Evolutionary conservation across 2,329 filamentous ascomycete species (phyloP).

Genomic region (Botryotinia narcissicola): DNA sequence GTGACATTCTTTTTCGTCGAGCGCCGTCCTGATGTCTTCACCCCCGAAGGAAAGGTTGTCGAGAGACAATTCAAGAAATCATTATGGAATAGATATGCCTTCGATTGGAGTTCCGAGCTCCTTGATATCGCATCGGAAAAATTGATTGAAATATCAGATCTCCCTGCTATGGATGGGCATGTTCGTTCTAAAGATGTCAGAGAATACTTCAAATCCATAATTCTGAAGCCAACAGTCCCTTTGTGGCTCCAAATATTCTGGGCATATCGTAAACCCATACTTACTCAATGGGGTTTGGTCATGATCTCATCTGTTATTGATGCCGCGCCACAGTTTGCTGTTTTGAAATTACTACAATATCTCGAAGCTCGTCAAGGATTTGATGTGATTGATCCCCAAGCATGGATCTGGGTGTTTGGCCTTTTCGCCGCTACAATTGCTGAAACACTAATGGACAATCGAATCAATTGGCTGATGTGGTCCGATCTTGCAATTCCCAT

Average conservation of each 20-base stretch:
- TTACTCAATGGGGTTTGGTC: constrained; percentile 46
- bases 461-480: constrained; percentile 29
- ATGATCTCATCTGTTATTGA: constrained; percentile 25
- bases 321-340: constrained; percentile 29
- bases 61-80: constrained; percentile 63
- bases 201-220: constrained; percentile 48
- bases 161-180: constrained; percentile 57
- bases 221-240: constrained; percentile 44
- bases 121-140: constrained; percentile 55
- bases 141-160: constrained; percentile 58
- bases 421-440: constrained; percentile 23
- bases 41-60: constrained; percentile 52
- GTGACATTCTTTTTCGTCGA: constrained; percentile 45
- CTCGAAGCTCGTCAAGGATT: constrained; percentile 26
- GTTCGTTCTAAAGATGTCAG: constrained; percentile 50
- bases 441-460: constrained; percentile 25
- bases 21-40: constrained; percentile 64
- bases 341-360: constrained; percentile 28
- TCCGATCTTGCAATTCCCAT: constrained; percentile 46
- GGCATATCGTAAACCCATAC: constrained; percentile 3
- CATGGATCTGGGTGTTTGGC: constrained; percentile 28
- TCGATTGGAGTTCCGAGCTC: constrained; percentile 57
- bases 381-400: constrained; percentile 24
- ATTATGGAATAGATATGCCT: constrained; percentile 60
- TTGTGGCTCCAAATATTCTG: constrained; percentile 53